phyloP scores from a whole-genome alignment of 208 protist species.

The Acanthamoeba healyi region DNA sequence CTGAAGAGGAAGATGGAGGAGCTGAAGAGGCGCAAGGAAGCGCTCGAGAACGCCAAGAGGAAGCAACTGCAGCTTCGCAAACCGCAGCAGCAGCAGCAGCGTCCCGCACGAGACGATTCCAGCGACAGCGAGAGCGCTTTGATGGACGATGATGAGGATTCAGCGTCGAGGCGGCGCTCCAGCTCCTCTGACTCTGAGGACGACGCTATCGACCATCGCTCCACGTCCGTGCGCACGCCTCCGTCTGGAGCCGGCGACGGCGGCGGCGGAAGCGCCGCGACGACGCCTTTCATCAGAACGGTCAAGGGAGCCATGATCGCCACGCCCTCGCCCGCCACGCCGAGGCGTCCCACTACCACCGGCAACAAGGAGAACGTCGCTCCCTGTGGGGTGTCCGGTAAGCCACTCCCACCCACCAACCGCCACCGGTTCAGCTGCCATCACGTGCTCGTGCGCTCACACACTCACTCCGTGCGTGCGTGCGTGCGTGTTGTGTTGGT shows the following conservation, averaged over 20 bases:
- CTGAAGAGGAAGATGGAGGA: slow-evolving; percentile 20
- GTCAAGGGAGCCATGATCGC: slow-evolving; percentile 24
- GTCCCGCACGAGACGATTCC: not conserved
- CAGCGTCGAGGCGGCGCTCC: no score
- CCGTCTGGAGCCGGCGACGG: not conserved
- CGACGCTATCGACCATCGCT: not conserved
- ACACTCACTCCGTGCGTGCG: not conserved
- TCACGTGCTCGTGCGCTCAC: not conserved
- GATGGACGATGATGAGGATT: not conserved
- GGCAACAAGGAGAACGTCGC: slow-evolving; percentile 11
- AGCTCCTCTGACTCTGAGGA: not conserved
- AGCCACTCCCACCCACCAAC: not conserved
- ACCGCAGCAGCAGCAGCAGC: not conserved
- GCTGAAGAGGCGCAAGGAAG: slow-evolving; percentile 12
- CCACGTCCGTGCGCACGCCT: not conserved
- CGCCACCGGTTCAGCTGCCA: no score
- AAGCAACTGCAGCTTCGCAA: not conserved
- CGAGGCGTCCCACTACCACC: not conserved
- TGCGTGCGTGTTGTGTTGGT: not conserved
- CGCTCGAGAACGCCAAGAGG: not conserved
- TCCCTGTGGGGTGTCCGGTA: not conserved
- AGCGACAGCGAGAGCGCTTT: not conserved
- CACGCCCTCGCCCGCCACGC: slow-evolving; percentile 34
- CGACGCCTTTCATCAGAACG: not conserved
- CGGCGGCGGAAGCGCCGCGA: no score